phyloP scores from a whole-genome alignment of 148 eudicot genomes.

The Camellia lanceoleosa region DNA sequence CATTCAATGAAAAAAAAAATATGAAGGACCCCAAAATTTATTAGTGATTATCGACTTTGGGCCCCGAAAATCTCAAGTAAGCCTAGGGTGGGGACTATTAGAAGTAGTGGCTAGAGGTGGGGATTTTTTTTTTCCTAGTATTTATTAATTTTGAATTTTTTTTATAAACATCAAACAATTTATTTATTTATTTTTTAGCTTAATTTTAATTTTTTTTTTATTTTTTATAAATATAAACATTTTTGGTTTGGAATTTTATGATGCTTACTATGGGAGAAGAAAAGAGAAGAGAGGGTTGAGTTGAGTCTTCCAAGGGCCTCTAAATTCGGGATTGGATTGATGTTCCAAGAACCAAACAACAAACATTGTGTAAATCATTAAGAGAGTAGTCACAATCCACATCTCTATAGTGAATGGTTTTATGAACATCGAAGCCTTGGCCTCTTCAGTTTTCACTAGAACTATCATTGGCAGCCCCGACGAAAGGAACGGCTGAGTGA shows the following conservation, averaged over 20 bases:
- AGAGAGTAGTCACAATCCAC: slow-evolving; percentile 28
- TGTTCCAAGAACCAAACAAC: slow-evolving; percentile 39
- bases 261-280: slow-evolving; percentile 44
- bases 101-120: no score
- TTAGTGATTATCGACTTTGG: no score
- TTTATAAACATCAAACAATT: no score
- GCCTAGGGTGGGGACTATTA: no score
- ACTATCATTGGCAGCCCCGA: slow-evolving; percentile 34
- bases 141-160: no score
- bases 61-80: no score
- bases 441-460: slow-evolving; percentile 10
- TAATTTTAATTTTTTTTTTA: no score
- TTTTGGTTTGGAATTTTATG: neutral
- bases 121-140: no score
- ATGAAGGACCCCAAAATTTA: no score
- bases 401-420: slow-evolving; percentile 33
- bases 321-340: slow-evolving; percentile 20
- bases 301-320: slow-evolving; percentile 30
- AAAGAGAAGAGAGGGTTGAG: slow-evolving; percentile 32
- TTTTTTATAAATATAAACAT: no score
- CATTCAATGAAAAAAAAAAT: no score
- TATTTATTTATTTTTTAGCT: no score
- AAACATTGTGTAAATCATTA: slow-evolving; percentile 29
- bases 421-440: slow-evolving; percentile 30
- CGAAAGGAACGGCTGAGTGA: slow-evolving; percentile 36